Conservation (phyloP, 1,284 basidiomycete species). For the Leccinum pachyderme region DNA sequence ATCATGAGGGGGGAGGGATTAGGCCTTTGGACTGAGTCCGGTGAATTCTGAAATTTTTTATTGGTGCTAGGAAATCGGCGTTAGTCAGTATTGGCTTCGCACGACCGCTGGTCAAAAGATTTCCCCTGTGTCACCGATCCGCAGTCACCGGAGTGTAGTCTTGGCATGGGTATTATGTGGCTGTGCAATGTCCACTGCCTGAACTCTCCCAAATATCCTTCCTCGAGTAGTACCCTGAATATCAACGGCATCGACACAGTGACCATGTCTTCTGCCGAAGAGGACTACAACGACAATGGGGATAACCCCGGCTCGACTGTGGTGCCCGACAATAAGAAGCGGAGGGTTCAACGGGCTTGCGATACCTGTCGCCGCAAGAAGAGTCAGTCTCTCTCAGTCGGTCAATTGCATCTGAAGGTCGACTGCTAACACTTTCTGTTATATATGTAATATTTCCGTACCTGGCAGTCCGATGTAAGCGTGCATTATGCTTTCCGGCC, state of each 20-base stretch:
- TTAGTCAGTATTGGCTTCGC: background rate
- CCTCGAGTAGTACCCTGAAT: background rate
- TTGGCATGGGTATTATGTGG: background rate
- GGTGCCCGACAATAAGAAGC: constrained; percentile 49
- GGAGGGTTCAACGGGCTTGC: constrained; percentile 71
- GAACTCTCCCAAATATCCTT: background rate
- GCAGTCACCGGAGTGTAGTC: background rate
- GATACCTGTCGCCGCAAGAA: constrained; percentile 76
- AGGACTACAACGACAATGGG: constrained; percentile 41
- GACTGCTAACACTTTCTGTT: constrained; percentile 3
- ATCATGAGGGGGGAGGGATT: background rate
- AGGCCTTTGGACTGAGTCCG: too few relatives aligned
- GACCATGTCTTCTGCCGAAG: constrained; percentile 30
- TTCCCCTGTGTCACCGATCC: too few relatives aligned
- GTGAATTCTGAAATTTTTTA: too few relatives aligned
- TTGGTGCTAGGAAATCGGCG: background rate
- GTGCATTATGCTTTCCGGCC: background rate
- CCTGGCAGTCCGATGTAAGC: constrained; percentile 53
- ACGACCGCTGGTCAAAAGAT: background rate
- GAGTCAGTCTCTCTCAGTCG: constrained; percentile 39
- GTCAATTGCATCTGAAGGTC: background rate
- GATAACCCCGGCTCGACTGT: background rate
- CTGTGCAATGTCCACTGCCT: background rate
- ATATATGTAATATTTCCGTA: background rate
- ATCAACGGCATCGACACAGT: background rate